Conservation (phyloP, 495 filamentous ascomycete genomes). For the Podospora australis region DNA sequence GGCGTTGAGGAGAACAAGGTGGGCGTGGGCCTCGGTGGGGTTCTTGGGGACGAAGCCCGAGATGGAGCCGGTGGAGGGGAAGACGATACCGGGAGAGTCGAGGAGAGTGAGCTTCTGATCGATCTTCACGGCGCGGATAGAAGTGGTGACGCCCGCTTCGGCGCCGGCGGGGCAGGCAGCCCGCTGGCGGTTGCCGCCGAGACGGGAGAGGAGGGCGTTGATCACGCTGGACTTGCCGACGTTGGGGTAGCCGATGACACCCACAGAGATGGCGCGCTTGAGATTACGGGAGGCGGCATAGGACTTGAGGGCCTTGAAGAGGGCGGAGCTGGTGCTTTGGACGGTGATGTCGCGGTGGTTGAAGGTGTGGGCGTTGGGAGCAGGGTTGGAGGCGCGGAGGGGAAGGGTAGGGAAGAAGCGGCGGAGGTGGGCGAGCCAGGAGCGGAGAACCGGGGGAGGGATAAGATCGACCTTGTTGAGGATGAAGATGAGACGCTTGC, state of each 20-base stretch:
- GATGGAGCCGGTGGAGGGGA: slow-evolving; percentile 51
- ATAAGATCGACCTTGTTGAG: slow-evolving; percentile 97
- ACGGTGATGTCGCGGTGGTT: slow-evolving; percentile 86
- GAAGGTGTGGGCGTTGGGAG: slow-evolving; percentile 82
- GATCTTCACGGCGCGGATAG: slow-evolving; percentile 81
- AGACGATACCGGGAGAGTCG: slow-evolving; percentile 94
- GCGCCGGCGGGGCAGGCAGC: slow-evolving; percentile 82
- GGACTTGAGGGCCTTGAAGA: slow-evolving; percentile 88
- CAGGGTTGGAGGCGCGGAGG: slow-evolving; percentile 75
- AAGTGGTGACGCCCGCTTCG: slow-evolving; percentile 90
- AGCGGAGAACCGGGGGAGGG: slow-evolving; percentile 70
- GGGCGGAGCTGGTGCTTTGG: slow-evolving; percentile 74
- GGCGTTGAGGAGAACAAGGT: slow-evolving; percentile 82
- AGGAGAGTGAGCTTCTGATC: slow-evolving; percentile 92
- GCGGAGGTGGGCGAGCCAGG: slow-evolving; percentile 78
- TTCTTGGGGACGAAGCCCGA: slow-evolving; percentile 45
- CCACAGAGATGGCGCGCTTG: slow-evolving; percentile 84
- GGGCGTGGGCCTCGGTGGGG: slow-evolving; percentile 70
- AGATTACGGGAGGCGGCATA: slow-evolving; percentile 79
- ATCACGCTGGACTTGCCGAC: slow-evolving; percentile 97
- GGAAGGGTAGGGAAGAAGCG: slow-evolving; percentile 91
- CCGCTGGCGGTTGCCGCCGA: slow-evolving; percentile 54
- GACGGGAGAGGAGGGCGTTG: slow-evolving; percentile 79
- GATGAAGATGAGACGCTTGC: slow-evolving; percentile 85
- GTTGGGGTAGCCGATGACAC: slow-evolving; percentile 94